Conservation (phyloP, 2,329 filamentous ascomycete genomes). For the Dendrostoma leiphaemia region DNA sequence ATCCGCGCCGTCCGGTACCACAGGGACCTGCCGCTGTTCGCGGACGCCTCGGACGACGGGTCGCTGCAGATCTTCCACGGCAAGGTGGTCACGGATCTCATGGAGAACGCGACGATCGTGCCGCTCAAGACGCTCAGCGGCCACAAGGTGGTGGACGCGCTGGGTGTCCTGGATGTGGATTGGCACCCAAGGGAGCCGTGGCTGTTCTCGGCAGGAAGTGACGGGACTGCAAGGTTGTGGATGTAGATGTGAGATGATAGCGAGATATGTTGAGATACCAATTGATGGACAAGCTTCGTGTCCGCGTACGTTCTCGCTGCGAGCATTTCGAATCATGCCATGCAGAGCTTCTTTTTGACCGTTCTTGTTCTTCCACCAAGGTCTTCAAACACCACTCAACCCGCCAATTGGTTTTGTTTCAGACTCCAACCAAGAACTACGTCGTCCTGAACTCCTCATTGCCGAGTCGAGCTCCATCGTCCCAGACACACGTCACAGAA, state of each 20-base stretch:
- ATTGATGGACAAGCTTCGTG: background rate
- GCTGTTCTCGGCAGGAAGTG: constrained; percentile 90
- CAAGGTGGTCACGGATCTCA: constrained; percentile 88
- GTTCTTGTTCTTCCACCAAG: no score
- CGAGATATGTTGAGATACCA: constrained; percentile 16
- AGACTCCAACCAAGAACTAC: no score
- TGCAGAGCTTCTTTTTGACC: no score
- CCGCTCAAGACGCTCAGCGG: constrained; percentile 91
- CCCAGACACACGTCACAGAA: no score
- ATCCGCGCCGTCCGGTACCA: constrained; percentile 90
- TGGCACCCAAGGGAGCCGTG: constrained; percentile 96
- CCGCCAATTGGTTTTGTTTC: no score
- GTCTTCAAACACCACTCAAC: no score
- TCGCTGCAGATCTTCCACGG: constrained; percentile 95
- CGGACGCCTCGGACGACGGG: constrained; percentile 92
- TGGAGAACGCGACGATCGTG: constrained; percentile 96
- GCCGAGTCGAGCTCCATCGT: no score
- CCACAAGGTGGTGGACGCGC: constrained; percentile 79
- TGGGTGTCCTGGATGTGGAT: constrained; percentile 90
- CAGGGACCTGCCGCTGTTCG: constrained; percentile 79
- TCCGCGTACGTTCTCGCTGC: background rate
- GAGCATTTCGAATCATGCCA: no score
- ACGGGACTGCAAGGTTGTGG: constrained; percentile 91
- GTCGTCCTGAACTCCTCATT: no score
- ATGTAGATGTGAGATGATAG: constrained; percentile 42